Evolutionary conservation across 2,329 filamentous ascomycete genomes (phyloP), one percentile per base, ranked within the genome.

Genomic region (Ophiostoma fasciatum): DNA sequence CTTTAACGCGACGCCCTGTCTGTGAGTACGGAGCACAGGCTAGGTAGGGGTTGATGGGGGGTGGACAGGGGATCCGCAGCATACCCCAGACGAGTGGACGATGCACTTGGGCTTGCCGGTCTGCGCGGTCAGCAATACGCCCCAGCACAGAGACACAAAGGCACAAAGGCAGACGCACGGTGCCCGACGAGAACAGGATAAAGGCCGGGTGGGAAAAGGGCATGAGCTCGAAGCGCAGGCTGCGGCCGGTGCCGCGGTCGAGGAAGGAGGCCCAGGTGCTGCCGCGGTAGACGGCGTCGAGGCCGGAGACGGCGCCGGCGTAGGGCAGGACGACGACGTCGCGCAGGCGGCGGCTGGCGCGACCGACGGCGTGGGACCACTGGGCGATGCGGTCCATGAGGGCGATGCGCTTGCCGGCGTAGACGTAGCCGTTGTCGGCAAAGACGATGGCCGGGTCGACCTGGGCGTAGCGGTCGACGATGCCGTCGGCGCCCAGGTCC

Each of bases 391-490:
- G 33, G 7, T 3, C 14, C 5, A 20, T 21, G 4, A 45, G 38
- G 10, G 34, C 9, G 11, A 36, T 20, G 6, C 6, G 12, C 35
- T 39, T 45, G 25, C 37, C 37, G 15, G 33, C 37, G 14, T 41
- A 43, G 11, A 35, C n/a, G 18, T 36, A 30, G 8, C 33, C 34
- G 8, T 29, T 26, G n/a, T 43, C 41, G 15, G 29, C 30, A 32
- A 45, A 42, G 7, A 43, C 19, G 4, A 45, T 11, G 19, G 36
- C 33, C 7, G 43, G 41, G n/a, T 30, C 15, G 13, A 42, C 33
- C 31, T 45, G 43, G 4, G n/a, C 30, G 17, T 38, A 35, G 11
- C 43, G 41, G 31, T 39, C 33, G n/a, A 45, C 28, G 2, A 43
- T 37, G 3, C 32, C 43, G 1, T 41, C 35, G n/a, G 37, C 19